Percentiles rank a stretch among this genome's conserved stretches.
These are phyloP conservation scores for Globisporangium emineosum DNA, from an alignment of 352 stramenopile species.

Conservation along the genomic window DNA sequence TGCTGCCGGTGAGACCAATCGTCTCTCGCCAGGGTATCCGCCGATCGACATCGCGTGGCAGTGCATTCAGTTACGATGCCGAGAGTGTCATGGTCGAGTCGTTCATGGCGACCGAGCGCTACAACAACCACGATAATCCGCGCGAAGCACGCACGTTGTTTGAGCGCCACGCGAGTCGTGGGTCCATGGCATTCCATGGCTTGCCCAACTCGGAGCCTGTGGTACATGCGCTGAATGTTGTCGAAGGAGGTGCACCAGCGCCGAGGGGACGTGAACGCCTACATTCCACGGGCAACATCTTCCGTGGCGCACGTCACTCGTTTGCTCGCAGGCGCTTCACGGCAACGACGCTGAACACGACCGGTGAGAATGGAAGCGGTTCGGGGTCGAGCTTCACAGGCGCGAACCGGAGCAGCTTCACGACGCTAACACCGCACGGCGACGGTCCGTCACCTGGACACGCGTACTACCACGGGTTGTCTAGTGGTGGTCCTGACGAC, in stretches of 20 bases:
- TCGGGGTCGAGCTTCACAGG: constrained; percentile 5
- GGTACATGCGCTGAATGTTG: constrained; percentile 16
- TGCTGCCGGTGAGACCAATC: constrained; percentile 27
- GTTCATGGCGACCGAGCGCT: constrained; percentile 81
- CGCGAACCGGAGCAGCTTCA: background rate
- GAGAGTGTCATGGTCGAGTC: constrained; percentile 89
- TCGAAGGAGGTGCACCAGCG: constrained; percentile 2
- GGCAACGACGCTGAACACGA: constrained; percentile 24
- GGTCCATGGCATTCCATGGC: constrained; percentile 75
- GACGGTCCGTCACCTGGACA: background rate
- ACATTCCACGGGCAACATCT: constrained; percentile 61
- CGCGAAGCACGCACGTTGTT: constrained; percentile 60
- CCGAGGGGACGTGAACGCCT: constrained; percentile 17
- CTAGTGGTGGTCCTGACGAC: constrained; percentile 11
- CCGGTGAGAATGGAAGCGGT: constrained; percentile 1
- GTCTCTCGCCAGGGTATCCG: constrained; percentile 23
- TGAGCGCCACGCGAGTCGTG: constrained; percentile 80
- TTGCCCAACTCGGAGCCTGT: constrained; percentile 29
- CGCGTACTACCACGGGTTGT: background rate
- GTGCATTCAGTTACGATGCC: constrained; percentile 86
- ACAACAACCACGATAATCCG: constrained; percentile 29
- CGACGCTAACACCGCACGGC: constrained; percentile 2
- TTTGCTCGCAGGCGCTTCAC: constrained; percentile 52
- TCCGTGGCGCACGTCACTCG: constrained; percentile 57
- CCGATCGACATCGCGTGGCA: constrained; percentile 52